These are phyloP conservation scores for Dysphania ambrosioides DNA, from an alignment of 148 eudicot genomes.

Conservation along the genomic window DNA sequence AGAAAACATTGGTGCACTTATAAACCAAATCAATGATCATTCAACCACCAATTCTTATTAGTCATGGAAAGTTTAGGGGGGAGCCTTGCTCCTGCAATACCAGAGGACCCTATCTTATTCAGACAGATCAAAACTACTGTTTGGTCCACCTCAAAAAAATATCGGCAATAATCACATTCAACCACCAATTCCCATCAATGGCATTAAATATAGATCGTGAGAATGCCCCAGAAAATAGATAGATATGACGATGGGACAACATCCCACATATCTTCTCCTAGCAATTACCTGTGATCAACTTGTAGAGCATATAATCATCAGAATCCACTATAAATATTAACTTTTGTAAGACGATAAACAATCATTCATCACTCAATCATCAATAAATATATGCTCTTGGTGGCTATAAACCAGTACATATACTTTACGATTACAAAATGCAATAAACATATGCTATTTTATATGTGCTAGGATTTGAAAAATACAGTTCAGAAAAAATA, in stretches of 20 bases:
- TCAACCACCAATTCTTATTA: not conserved
- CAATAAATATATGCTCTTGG: not conserved
- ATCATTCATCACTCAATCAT: not conserved
- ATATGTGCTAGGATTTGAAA: not conserved
- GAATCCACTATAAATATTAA: not conserved
- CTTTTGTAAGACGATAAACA: slow-evolving; percentile 7
- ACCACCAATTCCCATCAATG: not conserved
- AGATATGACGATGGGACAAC: slow-evolving; percentile 1
- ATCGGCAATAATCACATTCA: not conserved
- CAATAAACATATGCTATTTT: slow-evolving; percentile 16
- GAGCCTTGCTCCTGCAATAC: not conserved
- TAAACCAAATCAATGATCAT: not conserved
- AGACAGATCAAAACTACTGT: slow-evolving; percentile 8
- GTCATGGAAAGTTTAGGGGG: not conserved
- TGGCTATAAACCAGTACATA: slow-evolving; percentile 12
- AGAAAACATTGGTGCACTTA: too few species aligned
- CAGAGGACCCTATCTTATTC: not conserved
- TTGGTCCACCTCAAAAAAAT: not conserved
- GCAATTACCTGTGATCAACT: slow-evolving; percentile 1
- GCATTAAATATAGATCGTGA: not conserved
- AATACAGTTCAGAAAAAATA: not conserved
- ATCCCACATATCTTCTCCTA: not conserved
- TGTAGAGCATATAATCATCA: not conserved
- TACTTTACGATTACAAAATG: slow-evolving; percentile 15
- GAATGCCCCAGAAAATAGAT: not conserved